These are phyloP conservation scores for Camellia japonica DNA, from an alignment of 148 eudicot genomes.

Conservation along the genomic window DNA sequence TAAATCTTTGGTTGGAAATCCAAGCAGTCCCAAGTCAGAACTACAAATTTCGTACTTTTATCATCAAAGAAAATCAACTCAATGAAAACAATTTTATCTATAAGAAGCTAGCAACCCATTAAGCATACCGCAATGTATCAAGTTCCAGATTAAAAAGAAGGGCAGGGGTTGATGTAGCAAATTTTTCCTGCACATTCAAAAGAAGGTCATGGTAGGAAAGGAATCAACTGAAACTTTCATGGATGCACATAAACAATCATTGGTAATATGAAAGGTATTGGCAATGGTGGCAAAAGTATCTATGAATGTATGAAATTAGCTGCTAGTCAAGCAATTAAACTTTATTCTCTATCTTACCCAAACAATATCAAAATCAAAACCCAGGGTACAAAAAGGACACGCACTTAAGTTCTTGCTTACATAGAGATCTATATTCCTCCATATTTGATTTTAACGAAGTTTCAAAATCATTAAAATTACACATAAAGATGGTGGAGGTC, in stretches of 20 bases:
- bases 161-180: conserved; percentile 77
- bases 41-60: conserved; percentile 39
- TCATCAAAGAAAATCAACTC: conserved; percentile 10
- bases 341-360: not conserved
- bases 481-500: not conserved
- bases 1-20: conserved; percentile 88
- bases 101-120: conserved; percentile 6
- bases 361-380: not conserved
- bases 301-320: not conserved
- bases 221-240: conserved; percentile 7
- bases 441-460: conserved; percentile 1
- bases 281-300: not conserved
- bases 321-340: not conserved
- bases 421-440: not conserved
- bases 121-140: conserved; percentile 83
- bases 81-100: conserved; percentile 1
- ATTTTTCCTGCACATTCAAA: conserved; percentile 64
- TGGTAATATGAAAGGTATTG: not conserved
- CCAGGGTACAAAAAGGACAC: not conserved
- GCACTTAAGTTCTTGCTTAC: not conserved
- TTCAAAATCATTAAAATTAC: conserved; percentile 6
- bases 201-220: conserved; percentile 1
- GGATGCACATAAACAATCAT: not conserved
- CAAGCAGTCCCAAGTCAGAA: conserved; percentile 91
- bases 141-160: conserved; percentile 95